A percentile compares a stretch with the other conserved stretches of the same genome.
Conservation (phyloP, 1,284 basidiomycete species). For the Agroathelia rolfsii region DNA sequence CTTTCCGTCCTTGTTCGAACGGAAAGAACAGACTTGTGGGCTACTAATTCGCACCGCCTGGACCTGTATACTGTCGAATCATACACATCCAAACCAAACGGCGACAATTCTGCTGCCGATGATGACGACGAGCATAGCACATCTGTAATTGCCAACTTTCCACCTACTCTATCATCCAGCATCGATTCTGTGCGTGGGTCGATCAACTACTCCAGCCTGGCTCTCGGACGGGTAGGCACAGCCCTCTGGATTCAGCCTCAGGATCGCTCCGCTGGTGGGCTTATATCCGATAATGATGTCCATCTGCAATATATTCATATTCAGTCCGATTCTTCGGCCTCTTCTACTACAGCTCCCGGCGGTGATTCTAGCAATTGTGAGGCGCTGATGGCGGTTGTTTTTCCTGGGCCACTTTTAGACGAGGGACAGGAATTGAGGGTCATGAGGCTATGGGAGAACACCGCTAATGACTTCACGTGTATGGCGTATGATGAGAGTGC, state of each 20-base stretch:
- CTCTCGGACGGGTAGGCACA: slow-evolving; percentile 41
- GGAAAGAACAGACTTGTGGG: slow-evolving; percentile 52
- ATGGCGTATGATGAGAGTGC: slow-evolving; percentile 47
- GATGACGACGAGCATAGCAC: slow-evolving; percentile 1
- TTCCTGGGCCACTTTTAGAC: slow-evolving; percentile 32
- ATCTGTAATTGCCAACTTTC: slow-evolving; percentile 20
- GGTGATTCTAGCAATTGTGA: slow-evolving; percentile 18
- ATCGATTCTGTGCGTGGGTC: slow-evolving; percentile 34
- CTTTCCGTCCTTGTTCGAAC: slow-evolving; percentile 45
- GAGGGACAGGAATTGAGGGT: slow-evolving; percentile 13
- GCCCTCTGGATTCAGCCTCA: slow-evolving; percentile 51
- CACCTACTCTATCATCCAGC: slow-evolving; percentile 25
- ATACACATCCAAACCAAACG: slow-evolving; percentile 2
- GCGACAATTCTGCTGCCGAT: slow-evolving; percentile 5
- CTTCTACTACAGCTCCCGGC: slow-evolving; percentile 12
- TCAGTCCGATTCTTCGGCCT: slow-evolving; percentile 12
- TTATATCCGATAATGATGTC: slow-evolving; percentile 18
- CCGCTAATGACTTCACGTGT: slow-evolving; percentile 34
- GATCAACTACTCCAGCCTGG: slow-evolving; percentile 39
- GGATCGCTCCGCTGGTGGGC: slow-evolving; percentile 26
- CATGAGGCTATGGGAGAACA: slow-evolving; percentile 20
- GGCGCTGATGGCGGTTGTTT: slow-evolving; percentile 33
- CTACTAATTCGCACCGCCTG: slow-evolving; percentile 34
- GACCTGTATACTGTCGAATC: slow-evolving; percentile 35
- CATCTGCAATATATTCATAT: slow-evolving; percentile 15